phyloP scores from a whole-genome alignment of 2,329 filamentous ascomycete genomes.

The Epichloe brachyelytri region DNA sequence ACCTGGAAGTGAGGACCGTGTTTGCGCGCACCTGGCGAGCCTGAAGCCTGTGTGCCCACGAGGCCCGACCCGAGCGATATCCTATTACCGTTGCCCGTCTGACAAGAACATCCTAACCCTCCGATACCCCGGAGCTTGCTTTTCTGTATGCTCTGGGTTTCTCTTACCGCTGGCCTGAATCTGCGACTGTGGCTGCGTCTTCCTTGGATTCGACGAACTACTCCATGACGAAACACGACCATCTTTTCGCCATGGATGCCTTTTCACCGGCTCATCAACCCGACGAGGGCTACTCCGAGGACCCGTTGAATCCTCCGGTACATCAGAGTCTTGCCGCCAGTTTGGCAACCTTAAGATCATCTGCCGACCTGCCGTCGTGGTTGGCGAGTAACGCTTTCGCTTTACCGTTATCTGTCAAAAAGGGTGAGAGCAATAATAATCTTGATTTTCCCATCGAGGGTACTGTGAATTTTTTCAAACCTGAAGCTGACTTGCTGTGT shows the following conservation, averaged over 20 bases:
- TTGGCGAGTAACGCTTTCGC: slow-evolving; percentile 35
- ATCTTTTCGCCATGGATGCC: slow-evolving; percentile 25
- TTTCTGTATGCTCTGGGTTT: not conserved
- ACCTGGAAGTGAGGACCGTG: not conserved
- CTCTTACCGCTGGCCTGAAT: not conserved
- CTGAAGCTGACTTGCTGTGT: slow-evolving; percentile 6
- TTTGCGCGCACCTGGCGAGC: not conserved
- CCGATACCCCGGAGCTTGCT: not conserved
- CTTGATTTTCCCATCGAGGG: slow-evolving; percentile 23
- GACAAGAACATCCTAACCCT: not conserved
- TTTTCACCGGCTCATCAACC: slow-evolving; percentile 44
- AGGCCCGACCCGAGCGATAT: not conserved
- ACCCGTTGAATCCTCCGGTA: slow-evolving; percentile 39
- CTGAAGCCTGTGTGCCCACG: not conserved
- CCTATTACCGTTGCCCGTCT: not conserved
- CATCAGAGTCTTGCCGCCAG: slow-evolving; percentile 19
- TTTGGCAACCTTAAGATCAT: slow-evolving; percentile 24
- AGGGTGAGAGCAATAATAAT: slow-evolving; percentile 1
- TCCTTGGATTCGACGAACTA: not conserved
- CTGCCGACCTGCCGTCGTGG: slow-evolving; percentile 35
- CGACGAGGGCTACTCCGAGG: slow-evolving; percentile 82
- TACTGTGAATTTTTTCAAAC: not conserved
- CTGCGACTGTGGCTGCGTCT: not conserved
- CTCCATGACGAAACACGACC: slow-evolving; percentile 17
- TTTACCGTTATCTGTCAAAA: slow-evolving; percentile 36